Base-by-base conservation (phyloP, 805 yeast genomes). In the Monosporozyma siamensis region DNA sequence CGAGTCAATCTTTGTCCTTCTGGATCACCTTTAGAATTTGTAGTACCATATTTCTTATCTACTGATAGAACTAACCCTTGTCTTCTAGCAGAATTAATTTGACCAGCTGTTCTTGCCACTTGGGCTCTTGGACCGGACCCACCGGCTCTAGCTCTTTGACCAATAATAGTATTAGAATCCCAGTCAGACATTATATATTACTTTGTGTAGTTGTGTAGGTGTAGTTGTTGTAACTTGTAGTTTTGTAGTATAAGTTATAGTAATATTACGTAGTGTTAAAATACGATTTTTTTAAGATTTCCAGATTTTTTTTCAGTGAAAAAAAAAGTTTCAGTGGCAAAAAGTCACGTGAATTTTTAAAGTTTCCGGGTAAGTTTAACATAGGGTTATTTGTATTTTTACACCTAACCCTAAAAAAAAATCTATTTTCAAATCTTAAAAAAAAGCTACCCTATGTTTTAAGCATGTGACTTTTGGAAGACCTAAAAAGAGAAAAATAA, bases 1-100 rank as follows among this genome's bases (percentile, higher is more conserved):
- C 79, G 90, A 50, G 98, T 82, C 61, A 92, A 71, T 64, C 95
- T 77, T 71, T 92, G 98, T 40, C 97, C 98, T 61, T 90, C 97
- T 24, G 86, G 81, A 53, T 83, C 80, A 44, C 78, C 70, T 66
- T 82, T 85, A 41, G 64, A 50, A 59, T 75, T 71, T 43, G 80
- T 69, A 21, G 74, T 64, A 41, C 82, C 82, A 66, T 84, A 92
- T 67, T 90, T 92, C 78, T 90, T 90, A 64, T 90, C 98, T 35
- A 89, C 89, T 35, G 94, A 78, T 30, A 92, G 74, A 42, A 92
- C 90, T 42, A 78, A 74, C 50, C 98, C 98, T 18, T 81, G 64
- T 73, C 98, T 82, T 71, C 95, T 81, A 42, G 98, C 98, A 23
- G 87, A 95, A 63, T 92, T 92, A 59, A 92, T 71, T 56, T 82